Evolutionary conservation across 768 basidiomycete genomes (phyloP).

Genomic region (Podaxis sp.): DNA sequence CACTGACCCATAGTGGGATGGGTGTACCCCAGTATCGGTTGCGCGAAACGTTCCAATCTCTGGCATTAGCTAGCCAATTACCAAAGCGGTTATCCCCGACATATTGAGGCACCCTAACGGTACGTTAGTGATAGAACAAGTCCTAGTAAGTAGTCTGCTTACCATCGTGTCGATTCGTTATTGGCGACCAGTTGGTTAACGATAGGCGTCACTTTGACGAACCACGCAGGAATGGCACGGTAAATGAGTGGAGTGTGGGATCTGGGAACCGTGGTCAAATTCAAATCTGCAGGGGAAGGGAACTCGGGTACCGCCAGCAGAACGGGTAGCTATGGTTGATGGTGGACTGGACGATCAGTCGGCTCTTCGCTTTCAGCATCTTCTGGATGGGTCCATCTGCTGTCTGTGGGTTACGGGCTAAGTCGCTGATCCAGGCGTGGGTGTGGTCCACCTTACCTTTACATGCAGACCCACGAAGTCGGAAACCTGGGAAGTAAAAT

Average conservation of each 20-base stretch:
- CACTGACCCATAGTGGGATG: conserved; percentile 93
- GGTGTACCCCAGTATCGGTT: conserved; percentile 99
- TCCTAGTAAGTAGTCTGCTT: conserved; percentile 17
- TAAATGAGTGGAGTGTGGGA: conserved; percentile 96
- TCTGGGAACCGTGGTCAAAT: conserved; percentile 37
- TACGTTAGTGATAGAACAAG: conserved; percentile 2
- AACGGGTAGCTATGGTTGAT: conserved; percentile 92
- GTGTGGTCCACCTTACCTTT: conserved; percentile 57
- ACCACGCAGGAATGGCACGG: conserved; percentile 95
- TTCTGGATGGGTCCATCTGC: conserved; percentile 97
- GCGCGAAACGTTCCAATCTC: conserved; percentile 99
- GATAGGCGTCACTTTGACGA: conserved; percentile 84
- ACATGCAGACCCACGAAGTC: conserved; percentile 89
- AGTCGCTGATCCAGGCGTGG: background rate
- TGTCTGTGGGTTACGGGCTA: conserved; percentile 43
- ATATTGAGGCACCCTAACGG: conserved; percentile 80
- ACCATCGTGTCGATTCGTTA: conserved; percentile 92
- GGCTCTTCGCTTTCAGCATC: conserved; percentile 80
- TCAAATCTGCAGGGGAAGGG: background rate
- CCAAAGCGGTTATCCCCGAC: conserved; percentile 94
- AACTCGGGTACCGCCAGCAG: conserved; percentile 80
- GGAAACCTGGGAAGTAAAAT: conserved; percentile 85
- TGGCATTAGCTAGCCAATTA: conserved; percentile 97
- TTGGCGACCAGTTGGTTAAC: conserved; percentile 86
- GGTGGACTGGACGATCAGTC: conserved; percentile 85